These are phyloP conservation scores for Daedaleopsis sinensis DNA, from an alignment of 768 basidiomycete species.

Conservation along the genomic window DNA sequence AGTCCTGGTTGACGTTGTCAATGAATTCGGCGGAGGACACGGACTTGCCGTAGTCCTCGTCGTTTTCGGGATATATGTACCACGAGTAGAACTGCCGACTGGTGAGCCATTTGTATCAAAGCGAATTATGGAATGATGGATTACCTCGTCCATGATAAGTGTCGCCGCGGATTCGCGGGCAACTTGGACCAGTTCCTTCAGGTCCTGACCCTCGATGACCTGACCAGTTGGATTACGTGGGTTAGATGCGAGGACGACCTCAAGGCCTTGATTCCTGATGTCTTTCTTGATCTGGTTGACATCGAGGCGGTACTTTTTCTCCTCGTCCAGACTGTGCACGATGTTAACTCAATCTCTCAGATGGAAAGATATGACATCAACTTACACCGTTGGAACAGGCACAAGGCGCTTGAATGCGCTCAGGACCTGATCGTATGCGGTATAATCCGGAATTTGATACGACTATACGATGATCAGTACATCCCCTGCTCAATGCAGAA, in stretches of 20 bases:
- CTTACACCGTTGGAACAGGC: conserved; percentile 87
- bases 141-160: conserved; percentile 80
- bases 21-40: conserved; percentile 84
- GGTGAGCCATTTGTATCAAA: neutral
- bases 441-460: conserved; percentile 92
- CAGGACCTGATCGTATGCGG: conserved; percentile 83
- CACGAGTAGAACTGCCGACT: conserved; percentile 84
- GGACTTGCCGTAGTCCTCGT: conserved; percentile 73
- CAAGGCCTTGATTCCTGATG: conserved; percentile 79
- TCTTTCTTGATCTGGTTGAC: conserved; percentile 79
- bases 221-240: conserved; percentile 99
- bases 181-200: conserved; percentile 77
- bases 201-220: conserved; percentile 77
- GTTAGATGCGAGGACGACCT: conserved; percentile 88
- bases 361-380: conserved; percentile 4
- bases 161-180: conserved; percentile 75
- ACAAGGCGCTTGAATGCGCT: conserved; percentile 88
- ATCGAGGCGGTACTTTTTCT: conserved; percentile 67
- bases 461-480: conserved; percentile 46
- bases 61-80: conserved; percentile 88
- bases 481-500: neutral
- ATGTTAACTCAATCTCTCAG: neutral
- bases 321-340: conserved; percentile 45
- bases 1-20: conserved; percentile 86
- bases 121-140: conserved; percentile 2